Conservation (phyloP, 1,284 basidiomycete species). For the Rhodotorula sp. region DNA sequence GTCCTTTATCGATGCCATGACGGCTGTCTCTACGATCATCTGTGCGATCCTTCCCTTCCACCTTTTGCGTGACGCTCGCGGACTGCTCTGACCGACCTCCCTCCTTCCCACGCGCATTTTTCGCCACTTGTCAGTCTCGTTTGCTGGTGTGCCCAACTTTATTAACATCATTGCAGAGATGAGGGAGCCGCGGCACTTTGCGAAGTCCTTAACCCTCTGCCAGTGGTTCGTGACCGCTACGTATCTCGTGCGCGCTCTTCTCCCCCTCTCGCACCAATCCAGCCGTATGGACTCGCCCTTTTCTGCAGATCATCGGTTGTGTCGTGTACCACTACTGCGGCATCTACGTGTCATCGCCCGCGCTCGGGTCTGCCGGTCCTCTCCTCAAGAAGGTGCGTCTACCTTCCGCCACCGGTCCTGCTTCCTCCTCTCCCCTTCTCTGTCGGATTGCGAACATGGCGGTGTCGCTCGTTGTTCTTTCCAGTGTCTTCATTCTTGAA, state of each 20-base stretch:
- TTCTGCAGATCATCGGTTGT: conserved; percentile 9
- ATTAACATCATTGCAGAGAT: conserved; percentile 51
- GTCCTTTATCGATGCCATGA: conserved; percentile 49
- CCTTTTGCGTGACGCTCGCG: background rate
- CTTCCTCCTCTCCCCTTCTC: no score
- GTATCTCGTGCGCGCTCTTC: conserved; percentile 40
- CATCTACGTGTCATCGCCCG: conserved; percentile 50
- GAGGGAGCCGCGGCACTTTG: conserved; percentile 45
- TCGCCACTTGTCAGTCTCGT: conserved; percentile 14
- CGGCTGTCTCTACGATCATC: conserved; percentile 48
- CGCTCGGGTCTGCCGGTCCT: conserved; percentile 51
- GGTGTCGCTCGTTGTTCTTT: no score
- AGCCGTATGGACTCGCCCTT: background rate
- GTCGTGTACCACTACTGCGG: conserved; percentile 22
- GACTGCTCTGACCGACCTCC: no score
- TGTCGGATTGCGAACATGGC: no score
- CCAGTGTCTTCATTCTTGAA: no score
- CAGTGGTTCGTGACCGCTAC: conserved; percentile 39
- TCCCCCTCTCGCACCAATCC: background rate
- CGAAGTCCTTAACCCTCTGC: conserved; percentile 26
- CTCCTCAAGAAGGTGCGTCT: conserved; percentile 47
- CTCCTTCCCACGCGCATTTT: background rate
- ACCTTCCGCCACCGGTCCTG: no score
- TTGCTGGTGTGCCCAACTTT: conserved; percentile 44
- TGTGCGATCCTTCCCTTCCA: background rate